A percentile compares a stretch with the other conserved stretches of the same genome.
Conservation (phyloP, 768 basidiomycete genomes). For the Tulasnella sp. region DNA sequence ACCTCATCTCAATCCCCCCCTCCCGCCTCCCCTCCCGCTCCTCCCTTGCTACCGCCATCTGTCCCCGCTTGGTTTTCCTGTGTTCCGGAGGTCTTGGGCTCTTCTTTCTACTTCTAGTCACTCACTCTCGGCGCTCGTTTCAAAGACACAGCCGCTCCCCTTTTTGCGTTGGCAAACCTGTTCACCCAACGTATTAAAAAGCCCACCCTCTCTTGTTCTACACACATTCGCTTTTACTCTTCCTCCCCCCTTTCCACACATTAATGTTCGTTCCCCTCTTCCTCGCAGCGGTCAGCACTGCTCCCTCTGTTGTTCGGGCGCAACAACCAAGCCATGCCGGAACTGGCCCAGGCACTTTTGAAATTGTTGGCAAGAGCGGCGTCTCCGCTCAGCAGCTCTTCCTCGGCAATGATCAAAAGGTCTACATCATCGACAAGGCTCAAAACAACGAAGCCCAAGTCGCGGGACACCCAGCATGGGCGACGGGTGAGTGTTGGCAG, state of each 20-base stretch:
- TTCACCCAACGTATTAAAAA: neutral
- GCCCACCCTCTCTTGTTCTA: neutral
- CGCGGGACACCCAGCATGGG: constrained; percentile 37
- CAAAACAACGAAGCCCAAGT: constrained; percentile 30
- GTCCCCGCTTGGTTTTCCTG: neutral
- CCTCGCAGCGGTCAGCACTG: neutral
- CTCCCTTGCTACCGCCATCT: neutral
- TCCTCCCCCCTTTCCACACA: neutral
- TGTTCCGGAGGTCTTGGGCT: neutral
- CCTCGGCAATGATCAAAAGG: constrained; percentile 32
- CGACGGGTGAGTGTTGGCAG: constrained; percentile 39
- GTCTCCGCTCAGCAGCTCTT: constrained; percentile 33
- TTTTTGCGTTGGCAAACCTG: neutral
- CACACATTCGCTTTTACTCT: constrained; percentile 2
- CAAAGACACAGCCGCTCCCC: neutral
- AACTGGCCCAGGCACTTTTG: constrained; percentile 26
- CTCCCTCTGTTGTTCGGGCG: neutral
- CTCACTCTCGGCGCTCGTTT: neutral
- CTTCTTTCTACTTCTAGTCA: neutral
- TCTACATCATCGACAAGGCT: constrained; percentile 31
- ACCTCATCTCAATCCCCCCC: neutral
- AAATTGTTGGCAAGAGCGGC: constrained; percentile 31
- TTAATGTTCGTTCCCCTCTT: constrained; percentile 1
- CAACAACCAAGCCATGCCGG: neutral
- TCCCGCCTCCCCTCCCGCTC: neutral